phyloP scores from a whole-genome alignment of 2,329 filamentous ascomycete species.

The Epicoccum sorghinum region DNA sequence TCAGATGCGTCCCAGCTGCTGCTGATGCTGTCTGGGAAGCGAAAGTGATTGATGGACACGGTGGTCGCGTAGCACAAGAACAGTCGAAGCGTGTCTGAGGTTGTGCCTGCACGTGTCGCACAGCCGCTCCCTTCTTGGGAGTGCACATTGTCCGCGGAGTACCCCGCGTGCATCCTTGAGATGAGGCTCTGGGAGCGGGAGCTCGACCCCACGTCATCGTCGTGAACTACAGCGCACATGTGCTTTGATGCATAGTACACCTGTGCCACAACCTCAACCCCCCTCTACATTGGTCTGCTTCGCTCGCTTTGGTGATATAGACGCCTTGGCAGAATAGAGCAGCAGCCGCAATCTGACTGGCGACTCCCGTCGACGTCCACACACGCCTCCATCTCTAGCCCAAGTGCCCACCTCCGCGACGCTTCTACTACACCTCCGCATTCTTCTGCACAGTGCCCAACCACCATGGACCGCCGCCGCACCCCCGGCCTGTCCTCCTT shows the following conservation, averaged over 20 bases:
- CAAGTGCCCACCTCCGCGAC: too few species aligned
- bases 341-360: too few species aligned
- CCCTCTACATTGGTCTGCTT: background rate
- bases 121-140: background rate
- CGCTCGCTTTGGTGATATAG: too few species aligned
- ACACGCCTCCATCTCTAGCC: background rate
- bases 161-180: background rate
- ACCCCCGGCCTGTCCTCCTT: slow-evolving; percentile 84
- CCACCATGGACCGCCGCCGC: slow-evolving; percentile 63
- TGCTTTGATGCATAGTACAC: background rate
- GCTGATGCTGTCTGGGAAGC: background rate
- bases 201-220: background rate
- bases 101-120: background rate
- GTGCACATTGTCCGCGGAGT: background rate
- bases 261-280: background rate
- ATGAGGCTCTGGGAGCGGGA: background rate
- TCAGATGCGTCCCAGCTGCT: background rate
- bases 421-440: too few species aligned
- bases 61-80: background rate
- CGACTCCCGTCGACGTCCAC: background rate
- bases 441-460: background rate
- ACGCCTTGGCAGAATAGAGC: too few species aligned
- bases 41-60: background rate
- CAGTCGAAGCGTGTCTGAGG: background rate
- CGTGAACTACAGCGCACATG: background rate